Evolutionary conservation across 306 rosid genomes (phyloP), one percentile per base, ranked within the genome.

Genomic region (Gastrolobium villosum): DNA sequence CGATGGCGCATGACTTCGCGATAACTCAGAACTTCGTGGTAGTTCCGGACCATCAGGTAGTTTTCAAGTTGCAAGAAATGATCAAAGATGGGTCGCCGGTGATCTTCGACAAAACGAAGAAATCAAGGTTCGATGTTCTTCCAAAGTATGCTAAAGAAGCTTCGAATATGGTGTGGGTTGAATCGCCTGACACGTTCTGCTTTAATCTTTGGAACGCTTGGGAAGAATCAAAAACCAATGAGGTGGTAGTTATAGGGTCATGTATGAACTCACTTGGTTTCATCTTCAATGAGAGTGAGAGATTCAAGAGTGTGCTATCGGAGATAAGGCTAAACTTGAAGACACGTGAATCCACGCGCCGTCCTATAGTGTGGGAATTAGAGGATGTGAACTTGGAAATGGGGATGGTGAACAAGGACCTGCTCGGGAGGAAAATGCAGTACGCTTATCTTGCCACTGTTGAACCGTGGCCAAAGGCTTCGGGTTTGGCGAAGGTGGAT

Each of bases 1-100:
- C 98, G 1, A 93, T 93, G 98, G 83, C 88, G 10, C 98, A 93
- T 34, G 97, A 93, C 67, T 93, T 93, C 52, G 96, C 96, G 14
- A 84, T 93, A 71, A 93, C 98, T 0, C 84, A 81, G 54, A 89
- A 86, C 57, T 83, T 83, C 39, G 89, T 84, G 0, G 88, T 93
- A 7, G 80, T 93, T 4, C 98, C 97, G 0, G 98, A 91, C 44
- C 98, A 91, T 39, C 97, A 93, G 40, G 92, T 93, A 3, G 93
- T 91, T 2, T 93, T 93, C 84, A 91, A 87, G 86, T 39, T 93
- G 1, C 81, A 81, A 1, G 91, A 91, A 59, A 86, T 93, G 94
- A 35, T 89, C 5, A 89, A 63, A 5, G 98, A 92, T 6, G 92
- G 93, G 4, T 91, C 93, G 0, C 97, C 98, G 0, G 92, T 93